Conservation (phyloP, 1,284 basidiomycete species). For the Tremellales sp. region DNA sequence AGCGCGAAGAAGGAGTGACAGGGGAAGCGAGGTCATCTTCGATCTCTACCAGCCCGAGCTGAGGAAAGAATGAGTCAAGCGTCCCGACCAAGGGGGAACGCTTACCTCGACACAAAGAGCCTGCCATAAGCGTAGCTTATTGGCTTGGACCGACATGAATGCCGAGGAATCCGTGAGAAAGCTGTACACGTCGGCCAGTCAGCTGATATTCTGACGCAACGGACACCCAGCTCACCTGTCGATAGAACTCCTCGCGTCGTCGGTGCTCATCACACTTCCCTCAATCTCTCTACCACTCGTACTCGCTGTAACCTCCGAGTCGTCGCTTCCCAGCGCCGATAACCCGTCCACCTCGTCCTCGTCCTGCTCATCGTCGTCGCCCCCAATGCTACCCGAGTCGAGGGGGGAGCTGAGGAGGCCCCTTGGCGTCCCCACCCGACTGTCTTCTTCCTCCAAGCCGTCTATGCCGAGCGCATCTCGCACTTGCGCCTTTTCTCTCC, state of each 20-base stretch:
- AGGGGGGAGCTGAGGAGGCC: too few relatives aligned
- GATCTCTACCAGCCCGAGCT: conserved; percentile 28
- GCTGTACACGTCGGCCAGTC: conserved; percentile 9
- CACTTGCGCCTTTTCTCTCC: conserved; percentile 10
- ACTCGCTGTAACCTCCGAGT: background rate
- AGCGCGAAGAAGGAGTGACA: conserved; percentile 9
- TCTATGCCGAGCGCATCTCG: conserved; percentile 13
- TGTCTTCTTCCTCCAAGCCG: conserved; percentile 3
- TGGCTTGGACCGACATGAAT: conserved; percentile 28
- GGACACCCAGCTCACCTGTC: conserved; percentile 21
- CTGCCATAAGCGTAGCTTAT: conserved; percentile 45
- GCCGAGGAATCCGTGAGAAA: conserved; percentile 22
- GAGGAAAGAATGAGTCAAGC: background rate
- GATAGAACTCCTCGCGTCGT: conserved; percentile 31
- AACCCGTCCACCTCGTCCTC: conserved; percentile 10
- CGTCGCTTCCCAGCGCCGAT: conserved; percentile 3
- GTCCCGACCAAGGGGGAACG: background rate
- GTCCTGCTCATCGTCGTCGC: conserved; percentile 4
- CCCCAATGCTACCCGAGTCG: too few relatives aligned
- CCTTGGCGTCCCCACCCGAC: conserved; percentile 14
- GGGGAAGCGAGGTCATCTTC: conserved; percentile 14
- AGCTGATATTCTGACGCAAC: background rate
- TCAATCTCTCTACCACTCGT: background rate
- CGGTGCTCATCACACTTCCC: conserved; percentile 22
- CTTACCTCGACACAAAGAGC: conserved; percentile 44